A percentile compares a stretch with the other conserved stretches of the same genome.
Evolutionary conservation across 306 rosid genomes (phyloP).

Genomic region (Prunus mira): DNA sequence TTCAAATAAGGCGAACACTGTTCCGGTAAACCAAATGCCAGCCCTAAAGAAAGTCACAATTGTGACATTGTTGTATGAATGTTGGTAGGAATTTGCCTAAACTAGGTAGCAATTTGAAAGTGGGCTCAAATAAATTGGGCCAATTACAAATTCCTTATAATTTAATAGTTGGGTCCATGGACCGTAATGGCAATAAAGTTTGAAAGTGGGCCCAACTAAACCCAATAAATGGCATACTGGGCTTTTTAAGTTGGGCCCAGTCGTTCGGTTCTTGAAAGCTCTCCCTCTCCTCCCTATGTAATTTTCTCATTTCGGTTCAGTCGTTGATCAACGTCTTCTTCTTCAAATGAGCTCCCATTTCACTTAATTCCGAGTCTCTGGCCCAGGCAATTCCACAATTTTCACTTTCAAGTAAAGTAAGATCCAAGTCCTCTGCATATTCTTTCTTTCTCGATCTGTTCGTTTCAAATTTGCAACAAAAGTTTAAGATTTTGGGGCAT

Average conservation of each 20-base stretch:
- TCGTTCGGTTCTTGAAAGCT: background rate
- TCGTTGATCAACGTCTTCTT: constrained; percentile 17
- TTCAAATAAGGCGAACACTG: too few species aligned
- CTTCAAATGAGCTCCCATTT: constrained; percentile 8
- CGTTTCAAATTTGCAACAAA: background rate
- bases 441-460: background rate
- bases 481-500: background rate
- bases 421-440: background rate
- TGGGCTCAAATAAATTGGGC: too few species aligned
- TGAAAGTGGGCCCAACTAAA: too few species aligned
- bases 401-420: background rate
- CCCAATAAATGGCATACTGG: too few species aligned
- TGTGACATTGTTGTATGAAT: too few species aligned
- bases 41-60: background rate
- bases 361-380: background rate
- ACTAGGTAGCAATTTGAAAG: too few species aligned
- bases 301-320: background rate
- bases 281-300: background rate
- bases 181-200: too few species aligned
- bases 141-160: too few species aligned
- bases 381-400: background rate
- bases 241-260: background rate
- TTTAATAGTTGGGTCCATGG: too few species aligned
- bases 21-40: too few species aligned
- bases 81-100: too few species aligned